phyloP scores from a whole-genome alignment of 106 monocot species.

The Dendrobium nobile region DNA sequence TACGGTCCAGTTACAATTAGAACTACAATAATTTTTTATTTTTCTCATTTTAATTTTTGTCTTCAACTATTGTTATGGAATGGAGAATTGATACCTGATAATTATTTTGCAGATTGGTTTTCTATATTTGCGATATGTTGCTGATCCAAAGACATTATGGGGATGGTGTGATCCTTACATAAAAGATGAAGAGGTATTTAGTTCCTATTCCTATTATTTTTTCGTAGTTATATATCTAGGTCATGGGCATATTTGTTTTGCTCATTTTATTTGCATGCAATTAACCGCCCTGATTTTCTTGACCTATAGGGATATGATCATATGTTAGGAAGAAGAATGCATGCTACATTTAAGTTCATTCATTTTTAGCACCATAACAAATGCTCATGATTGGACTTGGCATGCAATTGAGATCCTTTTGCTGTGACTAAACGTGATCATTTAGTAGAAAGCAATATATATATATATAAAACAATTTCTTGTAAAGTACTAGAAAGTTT shows the following conservation, averaged over 20 bases:
- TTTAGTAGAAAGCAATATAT: too few relatives aligned
- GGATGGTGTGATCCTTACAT: slow-evolving; percentile 80
- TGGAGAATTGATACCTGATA: slow-evolving; percentile 4
- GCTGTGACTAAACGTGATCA: too few relatives aligned
- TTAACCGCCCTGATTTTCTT: too few relatives aligned
- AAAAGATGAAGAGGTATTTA: slow-evolving; percentile 84
- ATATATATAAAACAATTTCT: background rate
- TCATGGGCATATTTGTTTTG: too few relatives aligned
- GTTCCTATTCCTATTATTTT: background rate
- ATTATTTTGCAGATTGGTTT: slow-evolving; percentile 64
- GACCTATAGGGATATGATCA: too few relatives aligned
- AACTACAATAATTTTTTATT: background rate
- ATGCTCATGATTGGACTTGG: too few relatives aligned
- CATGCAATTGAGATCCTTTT: too few relatives aligned
- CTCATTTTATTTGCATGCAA: too few relatives aligned
- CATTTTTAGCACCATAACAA: too few relatives aligned
- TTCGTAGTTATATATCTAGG: background rate
- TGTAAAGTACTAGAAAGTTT: too few relatives aligned
- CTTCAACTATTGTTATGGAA: background rate
- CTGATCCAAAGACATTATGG: slow-evolving; percentile 88
- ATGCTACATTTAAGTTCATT: too few relatives aligned
- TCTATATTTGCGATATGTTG: slow-evolving; percentile 75
- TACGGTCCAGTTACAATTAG: background rate
- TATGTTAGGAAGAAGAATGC: too few relatives aligned
- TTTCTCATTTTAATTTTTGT: background rate